Conservation (phyloP, 768 basidiomycete genomes). For the Coprinellus aureogranulatus region DNA sequence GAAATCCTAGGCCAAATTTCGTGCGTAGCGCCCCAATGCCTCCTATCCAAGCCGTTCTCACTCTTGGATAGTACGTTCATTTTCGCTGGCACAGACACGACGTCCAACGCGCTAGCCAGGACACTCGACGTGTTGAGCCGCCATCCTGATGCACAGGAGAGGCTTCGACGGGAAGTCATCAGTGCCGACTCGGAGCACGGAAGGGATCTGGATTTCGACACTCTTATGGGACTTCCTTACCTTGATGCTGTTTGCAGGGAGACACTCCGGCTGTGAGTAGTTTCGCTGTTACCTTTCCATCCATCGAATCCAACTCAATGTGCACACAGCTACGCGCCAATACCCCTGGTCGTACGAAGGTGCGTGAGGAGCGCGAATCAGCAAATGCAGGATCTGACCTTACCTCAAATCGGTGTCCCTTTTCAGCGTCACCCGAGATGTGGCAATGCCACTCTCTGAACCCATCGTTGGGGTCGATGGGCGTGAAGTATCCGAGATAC, state of each 20-base stretch:
- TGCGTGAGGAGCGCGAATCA: slow-evolving; percentile 5
- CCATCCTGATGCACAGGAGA: slow-evolving; percentile 36
- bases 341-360: slow-evolving; percentile 18
- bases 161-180: slow-evolving; percentile 32
- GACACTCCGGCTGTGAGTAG: slow-evolving; percentile 34
- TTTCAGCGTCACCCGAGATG: slow-evolving; percentile 7
- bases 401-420: background rate
- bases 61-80: slow-evolving; percentile 28
- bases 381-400: background rate
- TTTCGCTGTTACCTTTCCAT: background rate
- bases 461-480: slow-evolving; percentile 32
- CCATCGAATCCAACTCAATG: no score
- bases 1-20: slow-evolving; percentile 40
- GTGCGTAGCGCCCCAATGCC: slow-evolving; percentile 11
- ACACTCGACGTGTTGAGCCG: slow-evolving; percentile 30
- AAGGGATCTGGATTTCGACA: slow-evolving; percentile 33
- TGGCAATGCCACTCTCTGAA: slow-evolving; percentile 32
- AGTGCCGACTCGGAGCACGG: slow-evolving; percentile 24
- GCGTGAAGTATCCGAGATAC: slow-evolving; percentile 30
- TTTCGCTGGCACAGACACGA: slow-evolving; percentile 43
- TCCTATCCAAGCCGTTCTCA: background rate
- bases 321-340: slow-evolving; percentile 22
- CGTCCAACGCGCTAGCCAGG: slow-evolving; percentile 34
- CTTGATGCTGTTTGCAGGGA: slow-evolving; percentile 42
- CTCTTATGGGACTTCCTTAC: slow-evolving; percentile 33